Conservation (phyloP, 2,329 filamentous ascomycete species). For the Aspergillus sp. region DNA sequence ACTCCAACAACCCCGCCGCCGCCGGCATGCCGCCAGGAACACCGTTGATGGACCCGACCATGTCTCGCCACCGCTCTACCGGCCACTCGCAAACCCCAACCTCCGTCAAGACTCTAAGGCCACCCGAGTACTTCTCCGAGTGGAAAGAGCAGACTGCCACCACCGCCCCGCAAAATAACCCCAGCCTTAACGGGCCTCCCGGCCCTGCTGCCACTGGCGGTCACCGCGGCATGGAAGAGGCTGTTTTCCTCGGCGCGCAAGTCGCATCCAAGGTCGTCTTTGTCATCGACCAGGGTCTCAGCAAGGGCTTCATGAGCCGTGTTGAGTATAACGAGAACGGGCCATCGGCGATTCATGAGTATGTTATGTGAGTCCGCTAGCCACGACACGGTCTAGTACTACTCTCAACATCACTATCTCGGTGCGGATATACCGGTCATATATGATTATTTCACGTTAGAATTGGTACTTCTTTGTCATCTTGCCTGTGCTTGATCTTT, state of each 20-base stretch:
- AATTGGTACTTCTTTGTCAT: not conserved
- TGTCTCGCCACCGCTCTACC: conserved; percentile 55
- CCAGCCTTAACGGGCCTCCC: conserved; percentile 37
- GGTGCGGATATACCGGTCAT: not conserved
- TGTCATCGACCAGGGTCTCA: conserved; percentile 64
- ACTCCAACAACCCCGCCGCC: conserved; percentile 41
- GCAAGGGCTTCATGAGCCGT: conserved; percentile 68
- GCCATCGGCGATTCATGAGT: conserved; percentile 63
- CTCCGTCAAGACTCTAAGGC: conserved; percentile 72
- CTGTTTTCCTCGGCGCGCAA: conserved; percentile 82
- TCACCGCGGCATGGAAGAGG: conserved; percentile 67
- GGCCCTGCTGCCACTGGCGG: conserved; percentile 24
- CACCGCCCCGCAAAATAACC: conserved; percentile 38
- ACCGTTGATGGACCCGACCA: conserved; percentile 33
- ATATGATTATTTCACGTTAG: conserved; percentile 2
- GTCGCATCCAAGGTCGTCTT: conserved; percentile 77
- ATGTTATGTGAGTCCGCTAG: conserved; percentile 32
- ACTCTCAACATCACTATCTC: not conserved
- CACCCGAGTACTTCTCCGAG: conserved; percentile 84
- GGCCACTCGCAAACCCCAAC: conserved; percentile 76
- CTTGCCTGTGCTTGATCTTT: not conserved
- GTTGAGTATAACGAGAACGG: conserved; percentile 68
- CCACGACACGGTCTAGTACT: not conserved
- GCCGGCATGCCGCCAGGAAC: conserved; percentile 36
- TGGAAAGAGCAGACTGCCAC: conserved; percentile 71